These are phyloP conservation scores for Cordyceps cicadae DNA, from an alignment of 2,329 filamentous ascomycete genomes.

Conservation along the genomic window DNA sequence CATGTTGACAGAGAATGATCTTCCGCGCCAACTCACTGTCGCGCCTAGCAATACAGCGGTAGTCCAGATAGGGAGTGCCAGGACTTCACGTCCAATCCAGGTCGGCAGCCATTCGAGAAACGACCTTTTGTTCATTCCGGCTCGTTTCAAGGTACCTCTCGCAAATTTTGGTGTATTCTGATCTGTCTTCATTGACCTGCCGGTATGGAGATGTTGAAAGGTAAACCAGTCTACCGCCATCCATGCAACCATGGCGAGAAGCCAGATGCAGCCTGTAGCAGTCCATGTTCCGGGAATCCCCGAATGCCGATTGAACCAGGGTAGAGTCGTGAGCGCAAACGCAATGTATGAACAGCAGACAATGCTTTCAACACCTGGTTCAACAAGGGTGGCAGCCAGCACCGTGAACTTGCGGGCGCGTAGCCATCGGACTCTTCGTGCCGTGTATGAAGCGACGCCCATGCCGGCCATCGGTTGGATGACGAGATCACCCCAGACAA, in stretches of 20 bases:
- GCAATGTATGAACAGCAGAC: conserved; percentile 74
- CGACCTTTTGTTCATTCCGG: conserved; percentile 39
- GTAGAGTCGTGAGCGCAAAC: conserved; percentile 67
- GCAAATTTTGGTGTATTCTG: conserved; percentile 69
- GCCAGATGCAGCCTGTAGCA: conserved; percentile 58
- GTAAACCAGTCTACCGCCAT: conserved; percentile 65
- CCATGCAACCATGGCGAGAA: conserved; percentile 59
- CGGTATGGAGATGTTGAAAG: conserved; percentile 67
- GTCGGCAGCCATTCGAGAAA: conserved; percentile 68
- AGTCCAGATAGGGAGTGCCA: conserved; percentile 83
- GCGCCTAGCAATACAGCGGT: conserved; percentile 85
- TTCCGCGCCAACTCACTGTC: conserved; percentile 80
- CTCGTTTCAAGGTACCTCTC: conserved; percentile 30
- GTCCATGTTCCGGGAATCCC: conserved; percentile 58
- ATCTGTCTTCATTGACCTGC: conserved; percentile 61
- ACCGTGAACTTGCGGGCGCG: conserved; percentile 94
- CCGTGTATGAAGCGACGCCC: conserved; percentile 67
- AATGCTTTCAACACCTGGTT: conserved; percentile 85
- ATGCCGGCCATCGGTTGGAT: conserved; percentile 84
- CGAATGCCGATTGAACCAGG: conserved; percentile 47
- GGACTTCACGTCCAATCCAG: conserved; percentile 75
- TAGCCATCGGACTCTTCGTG: conserved; percentile 79
- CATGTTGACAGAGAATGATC: conserved; percentile 69
- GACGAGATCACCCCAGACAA: conserved; percentile 78
- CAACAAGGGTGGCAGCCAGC: conserved; percentile 76